Conservation (phyloP, 75 land plant species). For the Pinus taeda region DNA sequence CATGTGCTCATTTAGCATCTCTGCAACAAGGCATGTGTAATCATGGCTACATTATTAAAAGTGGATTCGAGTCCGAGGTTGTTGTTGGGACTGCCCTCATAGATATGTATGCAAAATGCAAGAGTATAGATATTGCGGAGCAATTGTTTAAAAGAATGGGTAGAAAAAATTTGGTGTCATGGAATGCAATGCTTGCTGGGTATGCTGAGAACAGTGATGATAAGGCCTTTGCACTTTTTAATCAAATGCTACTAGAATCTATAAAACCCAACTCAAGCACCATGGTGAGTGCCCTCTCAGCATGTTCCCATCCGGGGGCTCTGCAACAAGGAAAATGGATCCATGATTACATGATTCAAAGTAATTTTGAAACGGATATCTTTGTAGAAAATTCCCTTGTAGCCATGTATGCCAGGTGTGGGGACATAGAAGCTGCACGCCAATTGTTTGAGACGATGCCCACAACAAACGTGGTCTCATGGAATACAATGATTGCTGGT, state of each 20-base stretch:
- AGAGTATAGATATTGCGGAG: conserved; percentile 22
- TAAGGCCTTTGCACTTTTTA: conserved; percentile 17
- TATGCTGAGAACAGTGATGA: conserved; percentile 4
- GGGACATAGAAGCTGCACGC: conserved; percentile 19
- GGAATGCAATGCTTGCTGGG: conserved; percentile 57
- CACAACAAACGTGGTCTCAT: conserved; percentile 43
- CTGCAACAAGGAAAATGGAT: conserved; percentile 12
- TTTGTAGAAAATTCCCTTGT: too few relatives aligned
- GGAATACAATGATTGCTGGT: conserved; percentile 43
- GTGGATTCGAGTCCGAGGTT: conserved; percentile 41
- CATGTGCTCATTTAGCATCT: conserved; percentile 14
- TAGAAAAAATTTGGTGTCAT: conserved; percentile 36
- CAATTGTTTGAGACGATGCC: conserved; percentile 42
- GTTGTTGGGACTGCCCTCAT: conserved; percentile 38
- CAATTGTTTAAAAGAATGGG: conserved; percentile 28
- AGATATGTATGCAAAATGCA: conserved; percentile 64
- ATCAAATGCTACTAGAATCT: conserved; percentile 8
- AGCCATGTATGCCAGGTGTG: neutral
- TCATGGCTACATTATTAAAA: conserved; percentile 17
- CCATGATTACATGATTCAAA: conserved; percentile 1
- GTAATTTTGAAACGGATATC: too few relatives aligned
- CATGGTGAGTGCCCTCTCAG: neutral
- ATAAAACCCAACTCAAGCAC: neutral
- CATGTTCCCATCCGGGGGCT: conserved; percentile 12
- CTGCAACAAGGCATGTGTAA: conserved; percentile 17